phyloP scores from a whole-genome alignment of 192 early-diverging fungal genomes.

The Coemansia asiatica region DNA sequence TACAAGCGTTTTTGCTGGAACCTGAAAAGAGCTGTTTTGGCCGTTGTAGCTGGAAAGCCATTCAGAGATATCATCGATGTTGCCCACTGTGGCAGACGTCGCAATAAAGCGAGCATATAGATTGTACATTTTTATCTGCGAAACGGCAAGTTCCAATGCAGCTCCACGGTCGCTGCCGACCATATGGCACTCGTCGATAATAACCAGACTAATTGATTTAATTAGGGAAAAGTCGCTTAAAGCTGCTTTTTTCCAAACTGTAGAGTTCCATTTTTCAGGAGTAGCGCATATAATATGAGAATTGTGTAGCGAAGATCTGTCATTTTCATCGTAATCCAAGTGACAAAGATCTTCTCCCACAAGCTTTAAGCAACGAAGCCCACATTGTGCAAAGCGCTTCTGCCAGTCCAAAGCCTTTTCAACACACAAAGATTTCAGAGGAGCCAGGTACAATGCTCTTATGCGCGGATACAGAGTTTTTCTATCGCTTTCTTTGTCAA shows the following conservation, averaged over 20 bases:
- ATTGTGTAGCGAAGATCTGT: constrained; percentile 15
- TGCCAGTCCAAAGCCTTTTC: constrained; percentile 66
- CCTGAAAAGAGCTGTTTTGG: constrained; percentile 8
- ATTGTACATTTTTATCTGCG: constrained; percentile 49
- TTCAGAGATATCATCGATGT: constrained; percentile 65
- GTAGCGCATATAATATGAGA: constrained; percentile 61
- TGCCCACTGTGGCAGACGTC: constrained; percentile 69
- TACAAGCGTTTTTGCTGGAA: constrained; percentile 24
- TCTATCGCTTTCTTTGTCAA: background rate
- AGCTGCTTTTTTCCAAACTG: constrained; percentile 39
- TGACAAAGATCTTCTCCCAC: constrained; percentile 42
- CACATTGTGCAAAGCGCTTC: constrained; percentile 44
- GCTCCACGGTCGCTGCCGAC: constrained; percentile 64
- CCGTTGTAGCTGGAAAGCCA: constrained; percentile 56
- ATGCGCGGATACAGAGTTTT: background rate
- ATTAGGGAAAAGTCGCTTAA: constrained; percentile 11
- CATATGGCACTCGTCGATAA: constrained; percentile 74
- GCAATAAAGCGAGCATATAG: constrained; percentile 56
- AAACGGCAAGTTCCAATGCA: constrained; percentile 63
- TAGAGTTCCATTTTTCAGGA: constrained; percentile 71
- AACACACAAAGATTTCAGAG: constrained; percentile 64
- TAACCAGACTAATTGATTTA: constrained; percentile 39
- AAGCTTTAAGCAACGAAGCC: constrained; percentile 52
- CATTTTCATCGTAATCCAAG: constrained; percentile 7
- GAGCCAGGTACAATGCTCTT: constrained; percentile 66